A percentile compares a stretch with the other conserved stretches of the same genome.
These are phyloP conservation scores for Geranomyces michiganensis DNA, from an alignment of 192 early-diverging fungal genomes.

Conservation along the genomic window DNA sequence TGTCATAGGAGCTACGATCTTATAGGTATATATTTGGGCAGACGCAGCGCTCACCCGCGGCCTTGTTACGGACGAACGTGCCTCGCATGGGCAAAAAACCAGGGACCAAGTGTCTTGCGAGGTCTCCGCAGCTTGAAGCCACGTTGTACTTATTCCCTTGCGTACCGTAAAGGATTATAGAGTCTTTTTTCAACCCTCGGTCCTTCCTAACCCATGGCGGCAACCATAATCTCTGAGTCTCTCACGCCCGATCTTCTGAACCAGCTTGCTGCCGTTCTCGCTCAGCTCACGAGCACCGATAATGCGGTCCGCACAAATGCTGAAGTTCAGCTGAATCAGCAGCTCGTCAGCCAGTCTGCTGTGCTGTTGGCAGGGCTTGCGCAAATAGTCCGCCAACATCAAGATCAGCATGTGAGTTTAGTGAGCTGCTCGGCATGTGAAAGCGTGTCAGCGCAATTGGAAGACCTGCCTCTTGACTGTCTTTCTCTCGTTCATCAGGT, in stretches of 20 bases:
- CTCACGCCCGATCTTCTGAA: slow-evolving; percentile 24
- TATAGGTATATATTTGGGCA: too few species aligned
- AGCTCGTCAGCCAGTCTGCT: slow-evolving; percentile 10
- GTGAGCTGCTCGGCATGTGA: too few species aligned
- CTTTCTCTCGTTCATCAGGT: slow-evolving; percentile 40
- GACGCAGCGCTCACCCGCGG: too few species aligned
- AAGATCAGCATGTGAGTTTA: slow-evolving; percentile 4
- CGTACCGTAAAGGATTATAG: too few species aligned
- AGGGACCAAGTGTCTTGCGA: too few species aligned
- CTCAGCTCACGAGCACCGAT: slow-evolving; percentile 55
- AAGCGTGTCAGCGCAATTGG: not conserved
- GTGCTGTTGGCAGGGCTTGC: slow-evolving; percentile 10
- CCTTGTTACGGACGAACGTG: too few species aligned
- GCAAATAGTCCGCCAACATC: slow-evolving; percentile 3
- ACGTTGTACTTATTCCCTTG: too few species aligned
- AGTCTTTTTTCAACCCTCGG: too few species aligned
- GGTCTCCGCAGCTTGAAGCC: too few species aligned
- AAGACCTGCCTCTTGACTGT: not conserved
- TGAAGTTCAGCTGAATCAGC: slow-evolving; percentile 60
- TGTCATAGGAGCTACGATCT: too few species aligned
- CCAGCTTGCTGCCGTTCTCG: slow-evolving; percentile 44
- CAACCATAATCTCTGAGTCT: slow-evolving; percentile 22
- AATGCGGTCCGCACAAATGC: slow-evolving; percentile 64
- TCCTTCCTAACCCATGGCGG: slow-evolving; percentile 9
- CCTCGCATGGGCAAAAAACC: too few species aligned